Percentiles rank a stretch among this genome's conserved stretches.
Conservation (phyloP, 2,329 filamentous ascomycete genomes). For the Paracamarosporium sp. region DNA sequence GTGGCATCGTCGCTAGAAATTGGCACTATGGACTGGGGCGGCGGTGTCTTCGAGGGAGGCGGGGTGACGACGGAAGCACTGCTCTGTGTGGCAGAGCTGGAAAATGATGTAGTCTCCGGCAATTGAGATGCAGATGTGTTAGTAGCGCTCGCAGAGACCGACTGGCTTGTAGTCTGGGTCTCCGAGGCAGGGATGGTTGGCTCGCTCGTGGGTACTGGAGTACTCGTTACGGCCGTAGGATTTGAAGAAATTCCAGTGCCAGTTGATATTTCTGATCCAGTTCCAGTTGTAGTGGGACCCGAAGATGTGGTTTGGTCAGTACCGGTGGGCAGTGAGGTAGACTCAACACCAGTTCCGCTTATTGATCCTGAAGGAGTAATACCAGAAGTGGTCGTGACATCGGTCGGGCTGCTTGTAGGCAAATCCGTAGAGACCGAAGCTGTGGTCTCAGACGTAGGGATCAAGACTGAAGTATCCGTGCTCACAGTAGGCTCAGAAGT, state of each 20-base stretch:
- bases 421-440: background rate
- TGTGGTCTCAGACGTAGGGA: conserved; percentile 5
- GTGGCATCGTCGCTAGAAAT: conserved; percentile 56
- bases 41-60: conserved; percentile 30
- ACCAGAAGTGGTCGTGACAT: conserved; percentile 11
- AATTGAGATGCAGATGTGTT: background rate
- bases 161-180: conserved; percentile 3
- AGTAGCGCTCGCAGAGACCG: background rate
- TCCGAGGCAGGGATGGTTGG: background rate
- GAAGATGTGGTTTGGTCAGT: conserved; percentile 14
- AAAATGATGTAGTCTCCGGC: conserved; percentile 10
- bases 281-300: conserved; percentile 1
- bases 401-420: background rate
- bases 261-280: background rate
- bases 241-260: conserved; percentile 6
- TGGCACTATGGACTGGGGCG: conserved; percentile 51
- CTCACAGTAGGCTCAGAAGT: background rate
- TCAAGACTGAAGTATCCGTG: background rate
- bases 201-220: background rate
- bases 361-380: conserved; percentile 3
- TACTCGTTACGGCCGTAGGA: background rate
- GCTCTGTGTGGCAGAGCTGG: conserved; percentile 15
- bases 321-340: conserved; percentile 9
- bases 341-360: conserved; percentile 12
- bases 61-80: conserved; percentile 22